Percentiles rank a stretch among this genome's conserved stretches.
Conservation (phyloP, 352 stramenopile species). For the Phytophthora crassamura region DNA sequence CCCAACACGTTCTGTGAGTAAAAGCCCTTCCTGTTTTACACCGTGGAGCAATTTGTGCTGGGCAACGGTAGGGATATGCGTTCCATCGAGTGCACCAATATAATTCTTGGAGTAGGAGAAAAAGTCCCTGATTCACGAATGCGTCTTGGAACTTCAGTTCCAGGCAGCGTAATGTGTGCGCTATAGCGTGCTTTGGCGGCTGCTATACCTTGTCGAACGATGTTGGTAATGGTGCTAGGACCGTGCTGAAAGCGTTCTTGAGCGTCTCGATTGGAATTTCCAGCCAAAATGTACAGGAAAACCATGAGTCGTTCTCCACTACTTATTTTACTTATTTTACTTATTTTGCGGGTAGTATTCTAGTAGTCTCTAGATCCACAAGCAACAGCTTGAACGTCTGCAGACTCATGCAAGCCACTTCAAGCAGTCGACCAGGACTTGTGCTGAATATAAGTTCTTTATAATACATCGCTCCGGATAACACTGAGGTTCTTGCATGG, state of each 20-base stretch:
- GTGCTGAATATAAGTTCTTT: not conserved
- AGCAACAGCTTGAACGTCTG: not conserved
- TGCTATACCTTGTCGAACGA: conserved; percentile 1
- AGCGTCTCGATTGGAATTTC: not conserved
- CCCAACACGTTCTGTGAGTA: conserved; percentile 7
- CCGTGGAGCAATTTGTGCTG: not conserved
- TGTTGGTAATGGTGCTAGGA: not conserved
- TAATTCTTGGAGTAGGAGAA: conserved; percentile 12
- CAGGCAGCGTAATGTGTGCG: too few species aligned
- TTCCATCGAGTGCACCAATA: conserved; percentile 6
- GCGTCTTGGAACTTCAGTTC: not conserved
- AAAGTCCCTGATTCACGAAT: not conserved
- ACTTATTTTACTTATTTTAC: not conserved
- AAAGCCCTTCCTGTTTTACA: conserved; percentile 9
- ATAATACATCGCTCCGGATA: not conserved
- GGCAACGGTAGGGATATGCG: conserved; percentile 8
- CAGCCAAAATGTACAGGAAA: not conserved
- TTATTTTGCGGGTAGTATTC: not conserved
- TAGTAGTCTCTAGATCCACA: not conserved
- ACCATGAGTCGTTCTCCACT: conserved; percentile 2
- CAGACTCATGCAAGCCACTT: conserved; percentile 2
- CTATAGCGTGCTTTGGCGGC: too few species aligned
- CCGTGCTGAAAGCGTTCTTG: not conserved
- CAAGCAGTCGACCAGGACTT: not conserved
- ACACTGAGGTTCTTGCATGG: not conserved